These are phyloP conservation scores for Lagenidium giganteum DNA, from an alignment of 352 stramenopile species.

Conservation along the genomic window DNA sequence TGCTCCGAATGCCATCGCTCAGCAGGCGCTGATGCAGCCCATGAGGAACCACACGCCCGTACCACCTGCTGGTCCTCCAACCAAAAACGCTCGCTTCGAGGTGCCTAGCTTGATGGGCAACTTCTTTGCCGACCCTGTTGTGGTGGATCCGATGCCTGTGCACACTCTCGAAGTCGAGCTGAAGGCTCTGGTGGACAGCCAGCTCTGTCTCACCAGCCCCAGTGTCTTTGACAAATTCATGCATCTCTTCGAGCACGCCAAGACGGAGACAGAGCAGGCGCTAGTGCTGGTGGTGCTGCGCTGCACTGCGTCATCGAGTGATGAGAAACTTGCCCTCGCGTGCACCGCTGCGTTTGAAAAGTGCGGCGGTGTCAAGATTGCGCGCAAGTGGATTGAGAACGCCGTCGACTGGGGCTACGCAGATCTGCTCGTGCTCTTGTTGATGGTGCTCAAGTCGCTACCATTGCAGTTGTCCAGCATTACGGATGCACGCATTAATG, in stretches of 20 bases:
- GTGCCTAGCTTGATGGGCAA: too few relatives aligned
- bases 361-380: slow-evolving; percentile 64
- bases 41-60: too few relatives aligned
- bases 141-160: too few relatives aligned
- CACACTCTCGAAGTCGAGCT: slow-evolving; percentile 42
- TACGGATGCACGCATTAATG: slow-evolving; percentile 84
- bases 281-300: slow-evolving; percentile 68
- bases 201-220: slow-evolving; percentile 43
- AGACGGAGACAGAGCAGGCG: slow-evolving; percentile 67
- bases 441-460: slow-evolving; percentile 77
- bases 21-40: too few relatives aligned
- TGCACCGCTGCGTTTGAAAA: slow-evolving; percentile 70
- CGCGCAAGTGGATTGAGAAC: slow-evolving; percentile 70
- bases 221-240: slow-evolving; percentile 53
- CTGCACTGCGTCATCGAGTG: slow-evolving; percentile 44
- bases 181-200: slow-evolving; percentile 47
- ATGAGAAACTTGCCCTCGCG: slow-evolving; percentile 48
- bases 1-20: too few relatives aligned
- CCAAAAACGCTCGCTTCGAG: too few relatives aligned
- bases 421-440: slow-evolving; percentile 71
- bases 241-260: slow-evolving; percentile 45
- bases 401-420: slow-evolving; percentile 77
- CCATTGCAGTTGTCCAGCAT: slow-evolving; percentile 83
- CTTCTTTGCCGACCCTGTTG: too few relatives aligned
- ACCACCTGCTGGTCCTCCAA: too few relatives aligned